These are phyloP conservation scores for Eucalyptus globulus DNA, from an alignment of 345 rosid genomes.

Conservation along the genomic window DNA sequence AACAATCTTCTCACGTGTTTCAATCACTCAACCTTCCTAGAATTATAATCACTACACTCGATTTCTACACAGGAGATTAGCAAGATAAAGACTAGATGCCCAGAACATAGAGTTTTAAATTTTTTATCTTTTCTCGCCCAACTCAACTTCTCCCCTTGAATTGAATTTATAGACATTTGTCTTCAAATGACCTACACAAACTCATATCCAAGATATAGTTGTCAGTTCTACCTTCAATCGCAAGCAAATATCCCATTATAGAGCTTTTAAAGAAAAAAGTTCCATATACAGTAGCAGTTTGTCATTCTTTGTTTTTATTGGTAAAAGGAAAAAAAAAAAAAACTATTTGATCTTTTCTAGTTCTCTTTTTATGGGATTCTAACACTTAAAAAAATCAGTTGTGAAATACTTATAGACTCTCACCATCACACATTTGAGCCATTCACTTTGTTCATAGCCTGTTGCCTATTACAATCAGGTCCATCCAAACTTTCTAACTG, in stretches of 20 bases:
- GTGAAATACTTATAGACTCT: not conserved
- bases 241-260: not conserved
- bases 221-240: not conserved
- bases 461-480: not conserved
- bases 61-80: not conserved
- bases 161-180: not conserved
- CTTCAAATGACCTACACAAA: not conserved
- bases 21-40: not conserved
- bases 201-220: not conserved
- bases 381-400: not conserved
- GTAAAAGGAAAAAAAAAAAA: not conserved
- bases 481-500: not conserved
- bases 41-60: not conserved
- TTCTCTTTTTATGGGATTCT: not conserved
- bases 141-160: not conserved
- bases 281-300: not conserved
- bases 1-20: not conserved
- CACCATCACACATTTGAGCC: not conserved
- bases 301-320: not conserved
- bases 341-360: not conserved
- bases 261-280: not conserved
- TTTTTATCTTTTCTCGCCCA: not conserved
- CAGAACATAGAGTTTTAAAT: not conserved
- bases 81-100: not conserved
- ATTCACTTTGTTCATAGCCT: not conserved